A percentile compares a stretch with the other conserved stretches of the same genome.
phyloP scores from a whole-genome alignment of 768 basidiomycete species.

The Dentipellis sp. region DNA sequence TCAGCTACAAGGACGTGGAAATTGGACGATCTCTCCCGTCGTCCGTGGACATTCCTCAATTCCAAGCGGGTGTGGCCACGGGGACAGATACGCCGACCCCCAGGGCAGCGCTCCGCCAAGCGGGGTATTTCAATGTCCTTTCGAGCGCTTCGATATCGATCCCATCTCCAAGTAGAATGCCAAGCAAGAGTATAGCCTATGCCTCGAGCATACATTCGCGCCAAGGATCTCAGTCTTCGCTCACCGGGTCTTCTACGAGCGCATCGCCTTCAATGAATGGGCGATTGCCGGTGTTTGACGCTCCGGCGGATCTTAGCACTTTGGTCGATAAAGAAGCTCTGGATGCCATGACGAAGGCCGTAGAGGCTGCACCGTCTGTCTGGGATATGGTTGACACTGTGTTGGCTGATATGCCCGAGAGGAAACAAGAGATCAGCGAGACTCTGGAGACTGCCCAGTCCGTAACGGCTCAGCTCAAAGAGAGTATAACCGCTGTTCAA shows the following conservation, averaged over 20 bases:
- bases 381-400: constrained; percentile 78
- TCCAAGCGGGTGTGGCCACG: constrained; percentile 37
- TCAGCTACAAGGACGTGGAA: constrained; percentile 87
- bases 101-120: constrained; percentile 19
- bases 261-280: constrained; percentile 29
- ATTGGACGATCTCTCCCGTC: constrained; percentile 74
- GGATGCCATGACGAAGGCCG: constrained; percentile 68
- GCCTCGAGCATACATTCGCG: constrained; percentile 27
- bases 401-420: constrained; percentile 36
- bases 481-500: constrained; percentile 48
- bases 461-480: constrained; percentile 53
- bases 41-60: constrained; percentile 33
- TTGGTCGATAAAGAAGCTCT: constrained; percentile 74
- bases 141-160: constrained; percentile 1
- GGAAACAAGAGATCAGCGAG: constrained; percentile 37
- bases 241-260: constrained; percentile 31
- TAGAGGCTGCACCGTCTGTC: constrained; percentile 70
- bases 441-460: constrained; percentile 52
- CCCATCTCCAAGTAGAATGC: background rate
- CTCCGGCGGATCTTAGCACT: constrained; percentile 46
- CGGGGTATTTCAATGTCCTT: constrained; percentile 7
- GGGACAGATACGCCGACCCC: constrained; percentile 19
- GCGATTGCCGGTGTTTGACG: constrained; percentile 32
- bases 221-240: constrained; percentile 33
- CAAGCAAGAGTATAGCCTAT: constrained; percentile 2